Evolutionary conservation across 305 asterid species (phyloP).

Genomic region (Lippia alba): DNA sequence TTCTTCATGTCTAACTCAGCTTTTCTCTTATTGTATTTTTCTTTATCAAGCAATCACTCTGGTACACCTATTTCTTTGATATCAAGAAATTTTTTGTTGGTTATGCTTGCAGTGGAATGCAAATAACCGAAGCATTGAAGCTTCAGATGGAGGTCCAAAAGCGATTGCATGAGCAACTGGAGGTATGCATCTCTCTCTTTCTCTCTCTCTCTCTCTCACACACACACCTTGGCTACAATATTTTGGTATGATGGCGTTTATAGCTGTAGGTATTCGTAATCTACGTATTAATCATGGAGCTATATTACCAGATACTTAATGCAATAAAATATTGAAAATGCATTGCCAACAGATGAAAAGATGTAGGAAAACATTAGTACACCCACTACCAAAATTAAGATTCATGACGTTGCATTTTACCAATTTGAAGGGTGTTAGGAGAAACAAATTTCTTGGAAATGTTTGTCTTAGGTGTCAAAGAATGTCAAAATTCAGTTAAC

Average conservation of each 20-base stretch:
- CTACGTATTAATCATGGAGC: no score
- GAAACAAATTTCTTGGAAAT: background rate
- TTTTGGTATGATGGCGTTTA: background rate
- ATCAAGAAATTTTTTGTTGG: background rate
- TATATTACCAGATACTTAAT: background rate
- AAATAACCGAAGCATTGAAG: slow-evolving; percentile 56
- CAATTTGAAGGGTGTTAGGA: background rate
- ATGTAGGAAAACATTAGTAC: background rate
- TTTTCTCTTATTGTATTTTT: slow-evolving; percentile 12
- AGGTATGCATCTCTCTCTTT: slow-evolving; percentile 37
- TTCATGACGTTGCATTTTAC: slow-evolving; percentile 2
- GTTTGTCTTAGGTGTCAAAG: background rate
- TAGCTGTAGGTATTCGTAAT: no score
- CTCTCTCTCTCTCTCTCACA: background rate
- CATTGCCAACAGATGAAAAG: background rate
- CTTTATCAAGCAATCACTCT: slow-evolving; percentile 14
- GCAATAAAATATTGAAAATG: background rate
- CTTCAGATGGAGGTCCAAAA: slow-evolving; percentile 62
- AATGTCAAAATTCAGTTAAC: slow-evolving; percentile 10
- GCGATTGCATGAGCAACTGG: slow-evolving; percentile 57
- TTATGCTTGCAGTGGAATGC: slow-evolving; percentile 46
- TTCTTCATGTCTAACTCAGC: background rate
- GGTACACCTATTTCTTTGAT: background rate
- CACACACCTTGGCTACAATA: background rate
- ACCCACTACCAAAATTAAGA: slow-evolving; percentile 8